These are phyloP conservation scores for Massarina eburnea DNA, from an alignment of 2,329 filamentous ascomycete species.

Conservation along the genomic window DNA sequence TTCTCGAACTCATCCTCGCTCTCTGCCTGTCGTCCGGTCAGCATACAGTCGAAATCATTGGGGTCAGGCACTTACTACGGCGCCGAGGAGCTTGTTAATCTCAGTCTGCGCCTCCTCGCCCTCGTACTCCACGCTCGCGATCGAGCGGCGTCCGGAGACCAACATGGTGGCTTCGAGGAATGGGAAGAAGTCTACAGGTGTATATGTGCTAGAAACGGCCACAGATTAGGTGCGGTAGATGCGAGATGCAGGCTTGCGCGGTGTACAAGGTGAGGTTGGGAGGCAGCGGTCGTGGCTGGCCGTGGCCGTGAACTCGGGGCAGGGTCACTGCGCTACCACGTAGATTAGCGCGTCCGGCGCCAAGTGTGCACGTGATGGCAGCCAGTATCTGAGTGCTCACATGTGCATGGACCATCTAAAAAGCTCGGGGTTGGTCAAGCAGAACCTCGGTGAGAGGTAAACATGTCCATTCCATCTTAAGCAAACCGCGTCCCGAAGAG, in stretches of 20 bases:
- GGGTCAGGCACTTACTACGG: slow-evolving; percentile 65
- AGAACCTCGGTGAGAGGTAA: no score
- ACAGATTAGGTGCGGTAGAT: background rate
- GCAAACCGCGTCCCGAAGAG: background rate
- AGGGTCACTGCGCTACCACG: no score
- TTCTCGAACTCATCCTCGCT: slow-evolving; percentile 90
- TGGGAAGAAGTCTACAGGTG: background rate
- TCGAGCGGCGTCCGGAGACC: slow-evolving; percentile 30
- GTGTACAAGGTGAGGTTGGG: background rate
- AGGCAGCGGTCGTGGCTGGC: background rate
- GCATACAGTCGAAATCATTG: slow-evolving; percentile 1
- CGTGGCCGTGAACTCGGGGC: background rate
- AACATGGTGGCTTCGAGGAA: slow-evolving; percentile 9
- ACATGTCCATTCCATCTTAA: slow-evolving; percentile 6
- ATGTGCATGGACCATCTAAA: no score
- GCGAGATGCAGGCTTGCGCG: background rate
- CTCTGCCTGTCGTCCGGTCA: slow-evolving; percentile 49
- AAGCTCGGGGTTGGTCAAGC: no score
- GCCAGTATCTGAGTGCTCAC: no score
- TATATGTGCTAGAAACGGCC: no score
- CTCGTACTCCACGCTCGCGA: slow-evolving; percentile 33
- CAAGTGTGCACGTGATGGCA: no score
- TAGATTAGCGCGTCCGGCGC: no score
- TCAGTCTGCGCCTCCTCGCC: slow-evolving; percentile 51
- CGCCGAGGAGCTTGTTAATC: slow-evolving; percentile 74